Percentiles rank a stretch among this genome's conserved stretches.
Conservation (phyloP, 306 rosid species). For the Begonia masoniana region DNA sequence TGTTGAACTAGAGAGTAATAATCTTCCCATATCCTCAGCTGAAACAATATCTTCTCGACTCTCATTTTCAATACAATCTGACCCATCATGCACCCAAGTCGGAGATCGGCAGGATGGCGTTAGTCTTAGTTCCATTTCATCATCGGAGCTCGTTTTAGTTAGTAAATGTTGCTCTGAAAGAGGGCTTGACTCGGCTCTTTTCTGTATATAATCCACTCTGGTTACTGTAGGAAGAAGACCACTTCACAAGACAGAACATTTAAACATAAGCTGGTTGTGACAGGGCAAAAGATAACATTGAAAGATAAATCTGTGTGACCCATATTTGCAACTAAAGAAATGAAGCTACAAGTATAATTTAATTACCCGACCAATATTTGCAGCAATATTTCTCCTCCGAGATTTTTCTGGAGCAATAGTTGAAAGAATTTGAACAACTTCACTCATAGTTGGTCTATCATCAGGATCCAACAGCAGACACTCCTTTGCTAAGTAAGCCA, state of each 20-base stretch:
- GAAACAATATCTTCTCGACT: slow-evolving; percentile 25
- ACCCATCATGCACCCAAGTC: slow-evolving; percentile 19
- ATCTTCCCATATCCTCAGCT: slow-evolving; percentile 32
- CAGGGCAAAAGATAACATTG: too few species aligned
- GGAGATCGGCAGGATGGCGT: slow-evolving; percentile 25
- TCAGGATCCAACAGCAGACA: slow-evolving; percentile 89
- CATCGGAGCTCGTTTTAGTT: slow-evolving; percentile 21
- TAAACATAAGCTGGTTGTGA: not conserved
- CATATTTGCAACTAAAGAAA: too few species aligned
- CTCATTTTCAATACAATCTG: slow-evolving; percentile 17
- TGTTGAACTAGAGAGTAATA: slow-evolving; percentile 34
- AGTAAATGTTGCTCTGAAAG: slow-evolving; percentile 14
- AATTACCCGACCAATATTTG: slow-evolving; percentile 52
- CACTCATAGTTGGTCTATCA: slow-evolving; percentile 85
- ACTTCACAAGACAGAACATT: not conserved
- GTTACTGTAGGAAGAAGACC: not conserved
- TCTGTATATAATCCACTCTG: slow-evolving; percentile 9
- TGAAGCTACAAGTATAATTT: not conserved
- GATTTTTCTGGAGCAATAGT: slow-evolving; percentile 61
- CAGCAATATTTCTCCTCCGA: slow-evolving; percentile 49
- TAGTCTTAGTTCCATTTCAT: slow-evolving; percentile 35
- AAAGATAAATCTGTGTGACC: too few species aligned
- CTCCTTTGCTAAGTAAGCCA: slow-evolving; percentile 93
- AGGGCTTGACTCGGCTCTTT: slow-evolving; percentile 10
- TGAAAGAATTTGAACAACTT: slow-evolving; percentile 86